These are phyloP conservation scores for Mortierella sp. DNA, from an alignment of 371 early-diverging fungal genomes.

Conservation along the genomic window DNA sequence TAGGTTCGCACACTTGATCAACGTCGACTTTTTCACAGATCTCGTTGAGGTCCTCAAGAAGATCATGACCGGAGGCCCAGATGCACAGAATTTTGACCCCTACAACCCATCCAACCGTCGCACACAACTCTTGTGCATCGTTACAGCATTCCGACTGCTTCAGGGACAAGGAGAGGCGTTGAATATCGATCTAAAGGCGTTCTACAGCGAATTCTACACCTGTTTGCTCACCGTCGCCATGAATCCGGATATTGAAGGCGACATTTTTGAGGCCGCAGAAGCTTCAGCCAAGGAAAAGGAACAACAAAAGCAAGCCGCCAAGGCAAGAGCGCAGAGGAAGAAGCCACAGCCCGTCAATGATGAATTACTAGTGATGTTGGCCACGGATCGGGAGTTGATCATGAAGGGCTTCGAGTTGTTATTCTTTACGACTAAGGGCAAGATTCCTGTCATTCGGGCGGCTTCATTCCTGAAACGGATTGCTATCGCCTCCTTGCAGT, in stretches of 20 bases:
- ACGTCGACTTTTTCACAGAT: slow-evolving; percentile 94
- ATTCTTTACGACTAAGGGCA: slow-evolving; percentile 81
- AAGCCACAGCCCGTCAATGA: slow-evolving; percentile 26
- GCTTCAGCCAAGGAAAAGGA: slow-evolving; percentile 45
- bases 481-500: slow-evolving; percentile 64
- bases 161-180: slow-evolving; percentile 89
- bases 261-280: slow-evolving; percentile 45
- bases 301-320: slow-evolving; percentile 40
- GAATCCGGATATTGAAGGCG: slow-evolving; percentile 71
- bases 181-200: slow-evolving; percentile 89
- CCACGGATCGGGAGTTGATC: slow-evolving; percentile 80
- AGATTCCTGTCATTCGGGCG: slow-evolving; percentile 75
- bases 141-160: slow-evolving; percentile 87
- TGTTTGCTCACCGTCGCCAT: slow-evolving; percentile 77
- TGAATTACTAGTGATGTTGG: slow-evolving; percentile 46
- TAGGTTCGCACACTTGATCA: slow-evolving; percentile 92
- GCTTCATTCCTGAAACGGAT: slow-evolving; percentile 75
- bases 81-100: slow-evolving; percentile 49
- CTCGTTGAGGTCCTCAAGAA: slow-evolving; percentile 82
- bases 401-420: slow-evolving; percentile 83
- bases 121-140: slow-evolving; percentile 84
- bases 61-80: slow-evolving; percentile 71
- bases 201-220: slow-evolving; percentile 82
- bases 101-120: slow-evolving; percentile 58
- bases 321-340: slow-evolving; percentile 35